phyloP scores from a whole-genome alignment of 1,139 yeast genomes.

The Candida sp. region DNA sequence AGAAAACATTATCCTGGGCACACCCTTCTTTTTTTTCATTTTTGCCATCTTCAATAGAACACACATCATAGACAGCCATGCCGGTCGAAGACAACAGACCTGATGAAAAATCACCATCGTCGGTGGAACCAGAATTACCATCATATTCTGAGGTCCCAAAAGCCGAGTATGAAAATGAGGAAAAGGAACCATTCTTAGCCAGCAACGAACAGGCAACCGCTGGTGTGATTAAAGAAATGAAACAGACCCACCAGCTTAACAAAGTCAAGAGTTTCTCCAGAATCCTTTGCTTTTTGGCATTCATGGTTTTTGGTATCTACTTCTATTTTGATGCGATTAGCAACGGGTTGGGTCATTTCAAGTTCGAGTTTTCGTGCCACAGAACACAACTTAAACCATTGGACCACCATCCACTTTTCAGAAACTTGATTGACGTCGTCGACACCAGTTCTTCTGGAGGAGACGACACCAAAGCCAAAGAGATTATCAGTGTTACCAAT shows the following conservation, averaged over 20 bases:
- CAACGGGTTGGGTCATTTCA: neutral
- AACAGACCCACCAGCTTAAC: neutral
- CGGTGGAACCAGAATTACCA: slow-evolving; percentile 1
- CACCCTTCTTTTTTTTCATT: neutral
- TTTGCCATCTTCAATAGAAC: neutral
- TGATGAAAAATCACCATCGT: neutral
- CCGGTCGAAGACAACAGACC: slow-evolving; percentile 1
- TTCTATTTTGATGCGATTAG: neutral
- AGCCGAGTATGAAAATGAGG: neutral
- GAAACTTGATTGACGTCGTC: slow-evolving; percentile 8
- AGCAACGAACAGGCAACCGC: neutral
- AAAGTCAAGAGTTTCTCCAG: neutral
- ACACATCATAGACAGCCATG: neutral
- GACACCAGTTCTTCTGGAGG: slow-evolving; percentile 2
- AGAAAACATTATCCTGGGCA: neutral
- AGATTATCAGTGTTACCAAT: slow-evolving; percentile 30
- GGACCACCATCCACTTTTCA: slow-evolving; percentile 9
- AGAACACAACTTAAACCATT: neutral
- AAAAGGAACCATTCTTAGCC: slow-evolving; percentile 1
- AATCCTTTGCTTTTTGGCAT: neutral
- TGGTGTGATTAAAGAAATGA: neutral
- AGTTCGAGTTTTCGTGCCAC: neutral
- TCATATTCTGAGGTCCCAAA: slow-evolving; percentile 1
- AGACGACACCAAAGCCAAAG: slow-evolving; percentile 10
- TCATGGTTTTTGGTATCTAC: neutral